These are phyloP conservation scores for Lantana camara DNA, from an alignment of 257 asterid species.

Conservation along the genomic window DNA sequence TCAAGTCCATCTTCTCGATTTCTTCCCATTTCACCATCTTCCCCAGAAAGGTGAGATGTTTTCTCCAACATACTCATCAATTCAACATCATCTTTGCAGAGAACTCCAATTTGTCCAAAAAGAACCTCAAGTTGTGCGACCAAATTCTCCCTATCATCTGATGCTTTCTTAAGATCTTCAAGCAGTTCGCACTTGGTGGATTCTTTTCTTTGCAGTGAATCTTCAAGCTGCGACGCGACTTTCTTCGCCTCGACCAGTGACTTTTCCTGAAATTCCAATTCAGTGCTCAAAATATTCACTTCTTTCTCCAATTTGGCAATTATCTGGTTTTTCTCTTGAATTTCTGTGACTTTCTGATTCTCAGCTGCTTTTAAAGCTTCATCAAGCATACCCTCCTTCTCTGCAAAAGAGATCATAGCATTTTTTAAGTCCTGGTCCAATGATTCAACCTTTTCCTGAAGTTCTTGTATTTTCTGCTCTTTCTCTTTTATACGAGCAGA, in stretches of 20 bases:
- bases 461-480: constrained; percentile 34
- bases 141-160: constrained; percentile 28
- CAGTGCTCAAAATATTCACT: constrained; percentile 18
- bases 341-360: constrained; percentile 28
- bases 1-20: neutral
- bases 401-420: constrained; percentile 25
- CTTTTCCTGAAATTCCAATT: constrained; percentile 35
- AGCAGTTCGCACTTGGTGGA: constrained; percentile 34
- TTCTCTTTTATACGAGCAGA: constrained; percentile 25
- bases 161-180: constrained; percentile 30
- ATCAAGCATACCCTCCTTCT: constrained; percentile 28
- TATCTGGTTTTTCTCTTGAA: constrained; percentile 27
- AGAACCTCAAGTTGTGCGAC: constrained; percentile 36
- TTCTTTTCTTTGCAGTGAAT: constrained; percentile 31
- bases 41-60: constrained; percentile 27
- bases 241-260: constrained; percentile 25
- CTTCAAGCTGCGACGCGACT: constrained; percentile 30
- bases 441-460: constrained; percentile 32
- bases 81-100: constrained; percentile 40
- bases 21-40: constrained; percentile 18
- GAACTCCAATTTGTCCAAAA: constrained; percentile 29
- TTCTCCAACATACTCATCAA: constrained; percentile 38
- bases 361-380: constrained; percentile 35
- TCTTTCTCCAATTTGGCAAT: constrained; percentile 41
- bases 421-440: constrained; percentile 26